phyloP scores from a whole-genome alignment of 495 filamentous ascomycete species.

The Neurospora sublineolata region DNA sequence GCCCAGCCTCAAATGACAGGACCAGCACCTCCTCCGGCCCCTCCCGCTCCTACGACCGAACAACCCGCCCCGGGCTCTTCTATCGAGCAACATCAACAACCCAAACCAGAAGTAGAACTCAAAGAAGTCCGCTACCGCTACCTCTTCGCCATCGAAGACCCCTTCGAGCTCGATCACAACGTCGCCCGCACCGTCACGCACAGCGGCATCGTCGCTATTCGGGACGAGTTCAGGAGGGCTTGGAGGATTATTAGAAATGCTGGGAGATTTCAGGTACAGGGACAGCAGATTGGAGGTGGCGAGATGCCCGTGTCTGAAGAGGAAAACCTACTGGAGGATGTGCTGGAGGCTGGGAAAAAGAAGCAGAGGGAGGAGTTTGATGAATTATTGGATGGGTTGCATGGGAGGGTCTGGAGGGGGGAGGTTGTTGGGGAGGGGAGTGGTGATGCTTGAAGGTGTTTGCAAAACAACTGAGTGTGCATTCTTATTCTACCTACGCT shows the following conservation, averaged over 20 bases:
- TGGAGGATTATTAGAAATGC: constrained; percentile 46
- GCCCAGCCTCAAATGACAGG: neutral
- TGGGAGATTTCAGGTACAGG: constrained; percentile 6
- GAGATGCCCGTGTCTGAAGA: neutral
- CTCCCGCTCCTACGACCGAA: neutral
- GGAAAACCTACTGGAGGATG: neutral
- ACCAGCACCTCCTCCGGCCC: neutral
- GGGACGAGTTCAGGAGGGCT: constrained; percentile 69
- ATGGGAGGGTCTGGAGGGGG: neutral
- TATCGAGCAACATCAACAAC: neutral
- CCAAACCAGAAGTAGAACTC: constrained; percentile 18
- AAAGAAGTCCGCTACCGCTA: constrained; percentile 66
- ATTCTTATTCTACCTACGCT: no score
- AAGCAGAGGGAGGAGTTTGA: neutral
- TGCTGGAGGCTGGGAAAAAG: neutral
- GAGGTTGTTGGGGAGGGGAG: neutral
- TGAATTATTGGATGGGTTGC: neutral
- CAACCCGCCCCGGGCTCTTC: neutral
- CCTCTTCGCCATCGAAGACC: constrained; percentile 78
- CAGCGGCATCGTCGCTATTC: constrained; percentile 60
- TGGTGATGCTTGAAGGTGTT: neutral
- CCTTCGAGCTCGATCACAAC: constrained; percentile 75
- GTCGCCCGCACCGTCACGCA: constrained; percentile 71
- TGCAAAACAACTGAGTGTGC: neutral
- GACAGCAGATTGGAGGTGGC: neutral